Percentiles rank a stretch among this genome's conserved stretches.
Conservation (phyloP, 2,329 filamentous ascomycete species). For the Verticillium dahliae region DNA sequence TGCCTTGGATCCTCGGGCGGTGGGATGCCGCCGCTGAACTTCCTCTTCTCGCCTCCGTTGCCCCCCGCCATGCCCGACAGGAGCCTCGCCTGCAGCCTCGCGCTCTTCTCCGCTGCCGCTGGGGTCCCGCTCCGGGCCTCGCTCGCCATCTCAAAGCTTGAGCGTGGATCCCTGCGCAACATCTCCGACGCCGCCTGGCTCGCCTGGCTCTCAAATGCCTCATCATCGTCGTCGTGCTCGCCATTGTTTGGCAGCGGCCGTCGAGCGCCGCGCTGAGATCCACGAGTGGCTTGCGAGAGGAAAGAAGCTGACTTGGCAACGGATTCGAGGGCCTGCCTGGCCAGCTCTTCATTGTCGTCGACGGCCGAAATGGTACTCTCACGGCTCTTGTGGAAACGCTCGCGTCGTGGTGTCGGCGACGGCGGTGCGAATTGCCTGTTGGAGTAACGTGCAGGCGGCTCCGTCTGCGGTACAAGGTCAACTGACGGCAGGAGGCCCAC, state of each 20-base stretch:
- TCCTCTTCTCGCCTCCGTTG: constrained; percentile 42
- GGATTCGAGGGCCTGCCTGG: constrained; percentile 45
- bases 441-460: constrained; percentile 41
- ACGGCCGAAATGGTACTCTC: constrained; percentile 79
- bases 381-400: constrained; percentile 53
- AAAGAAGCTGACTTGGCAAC: constrained; percentile 38
- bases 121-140: constrained; percentile 36
- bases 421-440: constrained; percentile 33
- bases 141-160: constrained; percentile 44
- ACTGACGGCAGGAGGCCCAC: constrained; percentile 54
- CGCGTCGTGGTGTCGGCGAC: constrained; percentile 29
- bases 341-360: constrained; percentile 52
- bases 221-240: constrained; percentile 43
- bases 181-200: constrained; percentile 71
- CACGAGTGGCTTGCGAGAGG: constrained; percentile 22
- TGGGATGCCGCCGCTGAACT: constrained; percentile 30
- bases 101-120: constrained; percentile 35
- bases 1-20: constrained; percentile 24
- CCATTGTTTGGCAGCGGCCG: constrained; percentile 14
- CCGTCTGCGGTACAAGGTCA: constrained; percentile 55
- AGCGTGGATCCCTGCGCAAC: constrained; percentile 54
- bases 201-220: constrained; percentile 67
- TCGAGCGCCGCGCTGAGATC: constrained; percentile 5
- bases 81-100: constrained; percentile 44
- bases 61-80: constrained; percentile 36